Conservation (phyloP, 2,329 filamentous ascomycete genomes). For the Trichoderma sp. region DNA sequence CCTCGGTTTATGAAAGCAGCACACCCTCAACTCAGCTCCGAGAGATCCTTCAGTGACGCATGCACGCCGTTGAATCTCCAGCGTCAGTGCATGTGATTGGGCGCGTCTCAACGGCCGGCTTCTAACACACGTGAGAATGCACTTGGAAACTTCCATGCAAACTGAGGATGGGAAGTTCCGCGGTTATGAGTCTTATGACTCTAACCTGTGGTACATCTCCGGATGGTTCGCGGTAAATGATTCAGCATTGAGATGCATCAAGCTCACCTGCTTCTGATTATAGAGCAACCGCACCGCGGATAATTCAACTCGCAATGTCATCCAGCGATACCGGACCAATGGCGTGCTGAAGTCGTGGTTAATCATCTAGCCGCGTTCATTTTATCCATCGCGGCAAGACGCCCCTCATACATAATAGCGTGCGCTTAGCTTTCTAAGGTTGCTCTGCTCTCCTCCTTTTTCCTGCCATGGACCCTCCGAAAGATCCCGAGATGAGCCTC, state of each 20-base stretch:
- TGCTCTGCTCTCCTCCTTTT: background rate
- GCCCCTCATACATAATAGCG: background rate
- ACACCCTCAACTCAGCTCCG: background rate
- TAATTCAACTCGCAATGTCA: background rate
- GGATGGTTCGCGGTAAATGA: background rate
- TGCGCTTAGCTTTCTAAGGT: background rate
- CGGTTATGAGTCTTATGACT: background rate
- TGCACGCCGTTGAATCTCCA: background rate
- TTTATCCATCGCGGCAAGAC: background rate
- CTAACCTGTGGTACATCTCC: background rate
- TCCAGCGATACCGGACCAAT: slow-evolving; percentile 9
- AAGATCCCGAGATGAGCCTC: slow-evolving; percentile 7
- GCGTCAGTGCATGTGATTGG: background rate
- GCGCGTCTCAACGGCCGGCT: background rate
- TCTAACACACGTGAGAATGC: background rate
- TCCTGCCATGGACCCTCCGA: background rate
- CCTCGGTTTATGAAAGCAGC: background rate
- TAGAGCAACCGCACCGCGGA: background rate
- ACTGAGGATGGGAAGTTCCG: background rate
- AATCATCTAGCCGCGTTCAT: background rate
- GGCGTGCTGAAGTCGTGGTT: background rate
- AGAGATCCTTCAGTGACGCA: background rate
- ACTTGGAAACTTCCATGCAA: background rate
- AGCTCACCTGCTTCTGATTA: background rate
- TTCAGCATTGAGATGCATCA: background rate